Conservation (phyloP, 176 grass and related monocot species). For the Poa annua region DNA sequence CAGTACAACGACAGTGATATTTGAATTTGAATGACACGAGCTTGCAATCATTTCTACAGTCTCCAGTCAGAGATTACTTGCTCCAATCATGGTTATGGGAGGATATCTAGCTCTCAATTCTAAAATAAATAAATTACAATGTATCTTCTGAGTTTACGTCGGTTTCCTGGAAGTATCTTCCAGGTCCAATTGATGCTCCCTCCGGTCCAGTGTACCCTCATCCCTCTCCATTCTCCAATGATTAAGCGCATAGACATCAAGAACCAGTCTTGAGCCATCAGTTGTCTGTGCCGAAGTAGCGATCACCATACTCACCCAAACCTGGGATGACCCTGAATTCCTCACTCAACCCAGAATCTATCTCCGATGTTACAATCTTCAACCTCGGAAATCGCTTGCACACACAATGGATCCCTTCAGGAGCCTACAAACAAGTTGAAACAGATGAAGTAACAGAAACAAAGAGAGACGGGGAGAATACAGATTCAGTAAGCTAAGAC, state of each 20-base stretch:
- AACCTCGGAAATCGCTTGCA: constrained; percentile 79
- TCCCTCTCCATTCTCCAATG: neutral
- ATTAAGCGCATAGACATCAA: neutral
- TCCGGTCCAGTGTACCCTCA: constrained; percentile 15
- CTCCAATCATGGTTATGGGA: neutral
- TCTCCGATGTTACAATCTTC: constrained; percentile 98
- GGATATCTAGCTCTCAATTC: neutral
- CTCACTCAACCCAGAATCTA: constrained; percentile 78
- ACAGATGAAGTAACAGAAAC: neutral
- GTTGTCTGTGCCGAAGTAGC: constrained; percentile 92
- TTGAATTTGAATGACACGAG: neutral
- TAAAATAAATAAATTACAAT: neutral
- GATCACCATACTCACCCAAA: constrained; percentile 91
- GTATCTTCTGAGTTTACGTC: neutral
- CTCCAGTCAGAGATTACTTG: neutral
- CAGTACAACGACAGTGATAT: neutral
- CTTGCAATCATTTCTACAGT: neutral
- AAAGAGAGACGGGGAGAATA: neutral
- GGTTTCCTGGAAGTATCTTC: neutral
- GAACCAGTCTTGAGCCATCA: constrained; percentile 35
- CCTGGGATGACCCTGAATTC: constrained; percentile 92
- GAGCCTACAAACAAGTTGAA: constrained; percentile 48
- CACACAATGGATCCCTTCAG: constrained; percentile 92
- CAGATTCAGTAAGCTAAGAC: neutral
- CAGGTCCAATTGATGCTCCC: neutral